A percentile compares a stretch with the other conserved stretches of the same genome.
phyloP scores from a whole-genome alignment of 2,329 filamentous ascomycete species.

The Alternaria conjuncta region DNA sequence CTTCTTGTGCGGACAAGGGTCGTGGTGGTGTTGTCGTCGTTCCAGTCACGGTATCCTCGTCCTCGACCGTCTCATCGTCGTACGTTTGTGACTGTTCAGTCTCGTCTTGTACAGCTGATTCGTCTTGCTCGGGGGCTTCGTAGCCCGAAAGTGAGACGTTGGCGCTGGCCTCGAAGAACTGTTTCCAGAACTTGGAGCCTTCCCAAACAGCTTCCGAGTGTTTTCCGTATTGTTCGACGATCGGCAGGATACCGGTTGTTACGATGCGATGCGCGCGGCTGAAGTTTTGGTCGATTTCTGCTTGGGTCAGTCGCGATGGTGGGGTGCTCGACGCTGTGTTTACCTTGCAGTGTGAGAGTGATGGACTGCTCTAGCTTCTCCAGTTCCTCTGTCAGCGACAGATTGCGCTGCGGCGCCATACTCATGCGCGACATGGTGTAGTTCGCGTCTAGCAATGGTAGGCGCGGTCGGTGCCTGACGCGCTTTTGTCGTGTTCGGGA shows the following conservation, averaged over 20 bases:
- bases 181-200: slow-evolving; percentile 99
- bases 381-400: slow-evolving; percentile 91
- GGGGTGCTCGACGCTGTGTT: slow-evolving; percentile 29
- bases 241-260: slow-evolving; percentile 87
- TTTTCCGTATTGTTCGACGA: slow-evolving; percentile 94
- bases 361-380: slow-evolving; percentile 97
- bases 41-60: slow-evolving; percentile 39
- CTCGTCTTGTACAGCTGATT: slow-evolving; percentile 59
- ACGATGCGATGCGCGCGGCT: slow-evolving; percentile 96
- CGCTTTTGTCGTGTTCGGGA: slow-evolving; percentile 18
- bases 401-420: slow-evolving; percentile 58
- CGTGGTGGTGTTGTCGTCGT: slow-evolving; percentile 54
- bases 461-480: slow-evolving; percentile 14
- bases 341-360: slow-evolving; percentile 89
- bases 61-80: slow-evolving; percentile 54
- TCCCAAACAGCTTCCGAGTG: slow-evolving; percentile 96
- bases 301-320: slow-evolving; percentile 30
- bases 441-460: slow-evolving; percentile 2
- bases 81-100: slow-evolving; percentile 47
- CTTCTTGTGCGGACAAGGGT: slow-evolving; percentile 44
- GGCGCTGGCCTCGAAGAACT: slow-evolving; percentile 98
- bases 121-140: slow-evolving; percentile 73
- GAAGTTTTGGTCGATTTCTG: slow-evolving; percentile 99
- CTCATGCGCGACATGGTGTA: slow-evolving; percentile 59
- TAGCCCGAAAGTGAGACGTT: slow-evolving; percentile 97